Base-by-base conservation (phyloP, 139 green algal species). In the Trebouxia sp. region DNA sequence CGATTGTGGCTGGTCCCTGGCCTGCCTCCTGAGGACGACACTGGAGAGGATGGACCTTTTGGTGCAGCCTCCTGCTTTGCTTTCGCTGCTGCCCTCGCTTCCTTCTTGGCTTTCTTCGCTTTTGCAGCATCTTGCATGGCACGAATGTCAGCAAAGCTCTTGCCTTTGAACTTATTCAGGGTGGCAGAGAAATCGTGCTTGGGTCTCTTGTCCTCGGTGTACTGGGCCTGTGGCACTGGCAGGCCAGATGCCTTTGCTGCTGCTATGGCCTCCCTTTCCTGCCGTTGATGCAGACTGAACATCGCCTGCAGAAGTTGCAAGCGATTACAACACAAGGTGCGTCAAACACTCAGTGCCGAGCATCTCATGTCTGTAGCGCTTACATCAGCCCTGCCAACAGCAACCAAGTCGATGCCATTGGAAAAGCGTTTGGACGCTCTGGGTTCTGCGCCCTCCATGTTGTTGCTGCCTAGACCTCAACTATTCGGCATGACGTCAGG, bases 171-270 rank as follows among this genome's bases (percentile, higher is more conserved):
- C 10, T 42, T 35, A 14, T 43, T 43, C 12, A 45, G 32, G 32
- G 5, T 45, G 3, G 9, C 14, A 26, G 47, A 53, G 14, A 53
- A 1, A 43, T 72, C 62, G 1, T 28, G n/a, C 32, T 72, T 72
- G 7, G 62, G 62, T 35, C 14, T 45, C 20, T 72, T 72, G 6
- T 72, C 62, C 28, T 72, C 62, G 11, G 62, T 72, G 35, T 45
- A 72, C 62, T 72, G 32, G 35, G 50, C 32, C 48, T 37, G 53
- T 72, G 76, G 53, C 26, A 47, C 39, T 20, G 76, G 76, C n/a
- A 10, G 42, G 32, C 7, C 22, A 37, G 39, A 37, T 47, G 17
- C 58, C 24, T 32, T 48, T 28, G 70, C 20, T 38, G 39, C 58
- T 20, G 14, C 58, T 78, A 53, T 53, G 14, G 15, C 47, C 3